These are phyloP conservation scores for Naganishia cerealis DNA, from an alignment of 1,284 basidiomycete genomes.

Conservation along the genomic window DNA sequence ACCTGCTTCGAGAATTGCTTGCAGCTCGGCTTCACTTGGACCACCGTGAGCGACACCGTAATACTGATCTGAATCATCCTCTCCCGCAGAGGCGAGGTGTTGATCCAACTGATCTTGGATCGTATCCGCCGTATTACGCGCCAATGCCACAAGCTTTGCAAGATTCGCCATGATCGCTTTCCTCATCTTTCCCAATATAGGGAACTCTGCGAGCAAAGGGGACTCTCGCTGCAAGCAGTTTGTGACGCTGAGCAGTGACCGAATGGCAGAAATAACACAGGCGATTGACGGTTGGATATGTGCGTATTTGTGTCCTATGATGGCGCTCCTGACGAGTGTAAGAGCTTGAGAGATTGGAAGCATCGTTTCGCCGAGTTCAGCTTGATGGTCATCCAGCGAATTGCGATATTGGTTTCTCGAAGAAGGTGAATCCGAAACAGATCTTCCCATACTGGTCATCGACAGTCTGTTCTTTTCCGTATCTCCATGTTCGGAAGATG, in stretches of 20 bases:
- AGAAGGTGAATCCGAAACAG: constrained; percentile 22
- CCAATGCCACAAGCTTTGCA: constrained; percentile 78
- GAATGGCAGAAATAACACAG: constrained; percentile 90
- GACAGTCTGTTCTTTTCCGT: constrained; percentile 31
- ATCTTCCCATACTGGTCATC: constrained; percentile 8
- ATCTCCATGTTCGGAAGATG: neutral
- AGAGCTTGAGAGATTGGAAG: constrained; percentile 73
- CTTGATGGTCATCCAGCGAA: constrained; percentile 22
- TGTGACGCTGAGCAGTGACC: constrained; percentile 79
- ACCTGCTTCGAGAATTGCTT: constrained; percentile 52
- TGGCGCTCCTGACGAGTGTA: constrained; percentile 79
- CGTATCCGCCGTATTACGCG: constrained; percentile 62
- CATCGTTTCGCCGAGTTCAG: constrained; percentile 45
- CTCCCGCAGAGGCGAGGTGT: constrained; percentile 38
- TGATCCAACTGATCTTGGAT: constrained; percentile 55
- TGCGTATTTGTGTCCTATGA: constrained; percentile 64
- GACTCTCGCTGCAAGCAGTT: constrained; percentile 85
- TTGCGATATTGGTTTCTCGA: constrained; percentile 4
- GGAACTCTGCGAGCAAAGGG: constrained; percentile 66
- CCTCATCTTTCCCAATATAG: constrained; percentile 71
- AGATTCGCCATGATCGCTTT: constrained; percentile 79
- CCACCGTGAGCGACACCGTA: constrained; percentile 32
- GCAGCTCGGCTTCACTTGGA: constrained; percentile 44
- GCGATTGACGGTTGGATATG: constrained; percentile 59
- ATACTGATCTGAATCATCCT: constrained; percentile 40